phyloP scores from a whole-genome alignment of 805 yeast species.

The Nakazawaea anatomiae region DNA sequence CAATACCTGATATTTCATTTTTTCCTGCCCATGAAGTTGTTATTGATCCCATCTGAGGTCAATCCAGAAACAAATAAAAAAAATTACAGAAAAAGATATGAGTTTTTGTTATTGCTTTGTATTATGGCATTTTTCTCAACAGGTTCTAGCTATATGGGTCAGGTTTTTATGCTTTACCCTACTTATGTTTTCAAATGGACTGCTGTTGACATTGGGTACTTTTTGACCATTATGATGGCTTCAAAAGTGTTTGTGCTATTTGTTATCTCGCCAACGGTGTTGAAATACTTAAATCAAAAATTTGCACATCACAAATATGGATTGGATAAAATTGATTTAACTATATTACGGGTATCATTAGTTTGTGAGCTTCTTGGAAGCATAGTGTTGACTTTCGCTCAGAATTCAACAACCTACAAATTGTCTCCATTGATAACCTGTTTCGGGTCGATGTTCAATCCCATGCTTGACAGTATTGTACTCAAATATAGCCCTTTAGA shows the following conservation, averaged over 20 bases:
- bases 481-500: constrained; percentile 56
- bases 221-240: constrained; percentile 41
- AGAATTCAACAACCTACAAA: constrained; percentile 24
- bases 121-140: not conserved
- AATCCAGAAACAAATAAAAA: constrained; percentile 40
- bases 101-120: constrained; percentile 21
- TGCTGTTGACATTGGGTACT: constrained; percentile 44
- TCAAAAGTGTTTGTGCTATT: constrained; percentile 40
- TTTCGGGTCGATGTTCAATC: constrained; percentile 45
- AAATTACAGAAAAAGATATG: constrained; percentile 34
- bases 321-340: constrained; percentile 17
- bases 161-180: constrained; percentile 38
- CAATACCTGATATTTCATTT: constrained; percentile 10
- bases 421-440: constrained; percentile 32
- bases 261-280: constrained; percentile 36
- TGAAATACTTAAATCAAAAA: constrained; percentile 25
- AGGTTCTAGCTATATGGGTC: constrained; percentile 21
- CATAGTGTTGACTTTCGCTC: constrained; percentile 26
- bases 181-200: constrained; percentile 42
- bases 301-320: constrained; percentile 13
- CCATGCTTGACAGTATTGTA: constrained; percentile 53
- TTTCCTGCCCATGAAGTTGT: constrained; percentile 36
- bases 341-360: constrained; percentile 23
- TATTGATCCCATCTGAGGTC: constrained; percentile 34
- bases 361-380: constrained; percentile 33